Percentiles rank a stretch among this genome's conserved stretches.
Evolutionary conservation across 176 grass and related monocot genomes (phyloP).

Genomic region (Triticum turgidum): DNA sequence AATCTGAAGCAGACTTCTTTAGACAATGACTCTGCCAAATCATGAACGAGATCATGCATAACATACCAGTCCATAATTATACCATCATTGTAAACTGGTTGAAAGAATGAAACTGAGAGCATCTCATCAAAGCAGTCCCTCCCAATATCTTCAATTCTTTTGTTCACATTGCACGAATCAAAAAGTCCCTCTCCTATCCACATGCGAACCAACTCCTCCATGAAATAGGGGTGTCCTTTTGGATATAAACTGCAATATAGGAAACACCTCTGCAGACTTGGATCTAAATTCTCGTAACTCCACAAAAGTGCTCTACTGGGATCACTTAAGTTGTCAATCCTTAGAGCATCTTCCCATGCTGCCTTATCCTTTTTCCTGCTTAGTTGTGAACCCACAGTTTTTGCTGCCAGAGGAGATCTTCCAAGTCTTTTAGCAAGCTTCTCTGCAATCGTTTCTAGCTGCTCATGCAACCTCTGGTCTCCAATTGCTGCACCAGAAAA

Average conservation of each 20-base stretch:
- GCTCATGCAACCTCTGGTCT: no score
- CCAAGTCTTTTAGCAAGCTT: neutral
- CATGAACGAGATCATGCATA: neutral
- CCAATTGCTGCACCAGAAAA: no score
- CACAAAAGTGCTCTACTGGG: no score
- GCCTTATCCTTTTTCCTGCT: neutral
- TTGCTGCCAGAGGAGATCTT: neutral
- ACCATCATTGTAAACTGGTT: no score
- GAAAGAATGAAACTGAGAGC: neutral
- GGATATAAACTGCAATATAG: neutral
- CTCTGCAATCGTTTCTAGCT: no score
- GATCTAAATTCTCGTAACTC: neutral
- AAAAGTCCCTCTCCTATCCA: neutral
- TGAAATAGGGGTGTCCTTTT: neutral
- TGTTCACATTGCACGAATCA: neutral
- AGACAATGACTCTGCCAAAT: neutral
- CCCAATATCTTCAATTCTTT: neutral
- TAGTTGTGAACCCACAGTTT: neutral
- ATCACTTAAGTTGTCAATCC: neutral
- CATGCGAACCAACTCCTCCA: neutral
- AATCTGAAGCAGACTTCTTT: neutral
- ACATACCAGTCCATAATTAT: rapidly evolving
- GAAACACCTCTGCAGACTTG: neutral
- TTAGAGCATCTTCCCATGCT: neutral
- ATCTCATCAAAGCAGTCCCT: neutral